A percentile compares a stretch with the other conserved stretches of the same genome.
phyloP scores from a whole-genome alignment of 495 filamentous ascomycete genomes.

The Talaromyces adpressus region DNA sequence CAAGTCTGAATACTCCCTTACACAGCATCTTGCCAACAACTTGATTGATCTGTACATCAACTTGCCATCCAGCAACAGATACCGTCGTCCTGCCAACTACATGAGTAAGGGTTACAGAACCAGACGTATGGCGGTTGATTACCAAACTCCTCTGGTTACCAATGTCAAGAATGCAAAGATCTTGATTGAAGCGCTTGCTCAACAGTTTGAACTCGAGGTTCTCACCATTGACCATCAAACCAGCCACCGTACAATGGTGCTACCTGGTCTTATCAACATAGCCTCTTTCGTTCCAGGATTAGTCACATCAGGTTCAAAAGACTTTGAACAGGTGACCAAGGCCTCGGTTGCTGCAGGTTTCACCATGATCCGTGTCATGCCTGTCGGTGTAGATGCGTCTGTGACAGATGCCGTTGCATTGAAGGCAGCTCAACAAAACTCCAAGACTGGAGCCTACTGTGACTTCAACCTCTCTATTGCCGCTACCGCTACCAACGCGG shows the following conservation, averaged over 20 bases:
- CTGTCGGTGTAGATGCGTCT: conserved; percentile 63
- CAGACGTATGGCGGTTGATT: conserved; percentile 96
- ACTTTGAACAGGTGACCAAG: conserved; percentile 64
- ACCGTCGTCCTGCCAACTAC: conserved; percentile 91
- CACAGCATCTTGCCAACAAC: conserved; percentile 92
- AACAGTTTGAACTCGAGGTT: conserved; percentile 78
- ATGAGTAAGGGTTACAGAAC: conserved; percentile 96
- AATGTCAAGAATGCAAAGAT: conserved; percentile 99
- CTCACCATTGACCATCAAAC: conserved; percentile 82
- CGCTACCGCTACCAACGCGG: conserved; percentile 69
- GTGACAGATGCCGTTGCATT: conserved; percentile 67
- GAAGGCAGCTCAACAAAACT: conserved; percentile 70
- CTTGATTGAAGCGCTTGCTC: conserved; percentile 84
- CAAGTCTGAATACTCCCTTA: conserved; percentile 92
- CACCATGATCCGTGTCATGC: conserved; percentile 79
- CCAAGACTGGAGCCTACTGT: conserved; percentile 58
- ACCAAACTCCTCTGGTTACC: conserved; percentile 93
- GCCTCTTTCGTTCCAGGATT: conserved; percentile 75
- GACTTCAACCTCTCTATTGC: conserved; percentile 85
- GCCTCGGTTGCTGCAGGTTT: conserved; percentile 74
- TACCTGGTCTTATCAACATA: conserved; percentile 74
- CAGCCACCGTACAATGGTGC: conserved; percentile 67
- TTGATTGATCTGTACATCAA: conserved; percentile 98
- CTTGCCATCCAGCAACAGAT: conserved; percentile 93
- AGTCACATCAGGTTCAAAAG: conserved; percentile 53